Base-by-base conservation (phyloP, 1,139 yeast species). In the Yamadazyma songkhlaensis region DNA sequence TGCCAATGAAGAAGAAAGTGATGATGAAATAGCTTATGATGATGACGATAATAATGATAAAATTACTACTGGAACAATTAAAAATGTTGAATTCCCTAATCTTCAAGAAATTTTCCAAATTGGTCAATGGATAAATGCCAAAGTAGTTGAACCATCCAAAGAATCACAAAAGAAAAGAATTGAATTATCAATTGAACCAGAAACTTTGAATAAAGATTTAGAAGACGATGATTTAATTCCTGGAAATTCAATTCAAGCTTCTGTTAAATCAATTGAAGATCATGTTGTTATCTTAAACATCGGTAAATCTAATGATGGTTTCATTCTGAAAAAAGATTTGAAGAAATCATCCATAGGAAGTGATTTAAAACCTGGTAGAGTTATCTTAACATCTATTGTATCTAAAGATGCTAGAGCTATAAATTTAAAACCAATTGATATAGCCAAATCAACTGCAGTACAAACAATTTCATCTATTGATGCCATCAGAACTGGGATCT, bases 61-160 rank as follows among this genome's bases (percentile, higher is more conserved):
- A 32, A 57, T 57, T 7, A 53, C 48, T 6, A 57, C 64, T 21
- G 62, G 60, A 3, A 51, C 63, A 2, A 42, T 59, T 5, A 51
- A 54, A 31, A 35, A 48, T 14, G 48, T 44, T 27, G 73, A 71
- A 36, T 66, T 82, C 39, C 94, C 95, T 11, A 61, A 70, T 11
- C 67, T 87, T 42, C 55, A 64, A 2, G 54, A 67, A 2, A 58
- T 78, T 38, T 89, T 90, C 63, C 57, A 61, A 34, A 51, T 77
- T 30, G 97, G 97, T 9, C 94, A 87, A 59, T 92, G 95, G 89
- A 64, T 92, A 34, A 78, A 94, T 50, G 95, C 95, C 21, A 66
- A 74, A 39, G 89, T 90, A 6, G 72, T 74, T 7, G 74, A 74
- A 31, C 62, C 75, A 13, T 54, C 67, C 14, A 61, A 62, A 28